Evolutionary conservation across 345 rosid genomes (phyloP).

Genomic region (Corymbia maculata): DNA sequence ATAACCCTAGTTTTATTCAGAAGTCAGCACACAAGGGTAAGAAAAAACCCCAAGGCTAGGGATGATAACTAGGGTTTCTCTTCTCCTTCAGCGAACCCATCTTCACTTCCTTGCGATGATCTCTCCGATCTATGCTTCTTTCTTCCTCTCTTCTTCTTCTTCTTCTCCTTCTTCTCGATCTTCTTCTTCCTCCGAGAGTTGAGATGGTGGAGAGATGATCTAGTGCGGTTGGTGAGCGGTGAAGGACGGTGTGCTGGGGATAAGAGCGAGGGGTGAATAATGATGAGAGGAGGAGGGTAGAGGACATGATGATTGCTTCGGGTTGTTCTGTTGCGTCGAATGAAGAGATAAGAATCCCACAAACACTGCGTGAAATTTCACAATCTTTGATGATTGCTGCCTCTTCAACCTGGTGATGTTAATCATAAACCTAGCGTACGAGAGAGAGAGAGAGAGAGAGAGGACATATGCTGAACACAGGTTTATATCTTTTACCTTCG

Average conservation of each 20-base stretch:
- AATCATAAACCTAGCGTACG: not conserved
- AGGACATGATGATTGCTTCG: conserved; percentile 39
- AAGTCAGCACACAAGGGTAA: not conserved
- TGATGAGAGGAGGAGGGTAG: conserved; percentile 29
- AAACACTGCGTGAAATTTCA: not conserved
- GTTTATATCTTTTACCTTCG: not conserved
- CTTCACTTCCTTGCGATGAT: not conserved
- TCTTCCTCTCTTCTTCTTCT: conserved; percentile 5
- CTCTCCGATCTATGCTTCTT: not conserved
- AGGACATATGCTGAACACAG: not conserved
- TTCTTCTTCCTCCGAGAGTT: not conserved
- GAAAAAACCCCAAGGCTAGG: not conserved
- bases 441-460: not conserved
- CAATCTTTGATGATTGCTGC: not conserved
- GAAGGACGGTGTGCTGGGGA: conserved; percentile 21
- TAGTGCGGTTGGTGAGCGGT: conserved; percentile 18
- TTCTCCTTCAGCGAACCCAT: conserved; percentile 30
- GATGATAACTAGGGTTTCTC: conserved; percentile 15
- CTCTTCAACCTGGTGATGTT: not conserved
- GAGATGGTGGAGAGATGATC: not conserved
- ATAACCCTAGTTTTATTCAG: not conserved
- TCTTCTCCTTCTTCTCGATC: conserved; percentile 2
- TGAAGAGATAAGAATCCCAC: not conserved
- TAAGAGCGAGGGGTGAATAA: conserved; percentile 16
- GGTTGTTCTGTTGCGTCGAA: not conserved